Conservation (phyloP, 441 rosid genomes). For the Viola pubescens region DNA sequence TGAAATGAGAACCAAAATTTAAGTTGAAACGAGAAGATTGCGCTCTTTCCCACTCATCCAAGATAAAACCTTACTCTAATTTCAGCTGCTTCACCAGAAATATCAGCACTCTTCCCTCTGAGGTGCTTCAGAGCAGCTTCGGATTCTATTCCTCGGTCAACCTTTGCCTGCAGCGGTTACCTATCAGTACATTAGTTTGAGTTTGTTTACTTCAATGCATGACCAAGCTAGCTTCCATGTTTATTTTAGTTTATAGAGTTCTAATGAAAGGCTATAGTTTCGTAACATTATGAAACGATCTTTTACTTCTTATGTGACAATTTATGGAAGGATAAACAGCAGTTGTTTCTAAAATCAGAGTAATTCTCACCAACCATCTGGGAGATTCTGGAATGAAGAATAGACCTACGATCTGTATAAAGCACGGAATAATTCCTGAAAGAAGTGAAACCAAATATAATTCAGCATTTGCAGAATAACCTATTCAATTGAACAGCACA, state of each 20-base stretch:
- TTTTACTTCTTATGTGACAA: too few relatives aligned
- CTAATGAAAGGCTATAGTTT: not conserved
- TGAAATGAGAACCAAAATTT: not conserved
- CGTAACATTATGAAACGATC: not conserved
- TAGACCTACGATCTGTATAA: conserved; percentile 63
- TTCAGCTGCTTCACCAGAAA: conserved; percentile 66
- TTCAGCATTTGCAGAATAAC: conserved; percentile 10
- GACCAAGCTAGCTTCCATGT: not conserved
- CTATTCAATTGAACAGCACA: conserved; percentile 3
- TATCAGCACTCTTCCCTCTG: conserved; percentile 64
- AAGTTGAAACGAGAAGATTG: not conserved
- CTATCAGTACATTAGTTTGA: not conserved
- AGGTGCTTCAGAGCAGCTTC: conserved; percentile 71
- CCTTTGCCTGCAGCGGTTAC: conserved; percentile 46
- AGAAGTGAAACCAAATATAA: conserved; percentile 6
- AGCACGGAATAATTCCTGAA: conserved; percentile 71
- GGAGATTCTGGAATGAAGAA: conserved; percentile 90
- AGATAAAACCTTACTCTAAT: conserved; percentile 51
- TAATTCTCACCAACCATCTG: conserved; percentile 69
- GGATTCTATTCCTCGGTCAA: conserved; percentile 60
- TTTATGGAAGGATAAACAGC: too few relatives aligned
- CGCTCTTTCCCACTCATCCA: not conserved
- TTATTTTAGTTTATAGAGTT: too few relatives aligned
- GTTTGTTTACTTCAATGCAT: not conserved
- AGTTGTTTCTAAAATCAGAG: not conserved